phyloP scores from a whole-genome alignment of 2,329 filamentous ascomycete genomes.

The Drechslerella stenobrocha region DNA sequence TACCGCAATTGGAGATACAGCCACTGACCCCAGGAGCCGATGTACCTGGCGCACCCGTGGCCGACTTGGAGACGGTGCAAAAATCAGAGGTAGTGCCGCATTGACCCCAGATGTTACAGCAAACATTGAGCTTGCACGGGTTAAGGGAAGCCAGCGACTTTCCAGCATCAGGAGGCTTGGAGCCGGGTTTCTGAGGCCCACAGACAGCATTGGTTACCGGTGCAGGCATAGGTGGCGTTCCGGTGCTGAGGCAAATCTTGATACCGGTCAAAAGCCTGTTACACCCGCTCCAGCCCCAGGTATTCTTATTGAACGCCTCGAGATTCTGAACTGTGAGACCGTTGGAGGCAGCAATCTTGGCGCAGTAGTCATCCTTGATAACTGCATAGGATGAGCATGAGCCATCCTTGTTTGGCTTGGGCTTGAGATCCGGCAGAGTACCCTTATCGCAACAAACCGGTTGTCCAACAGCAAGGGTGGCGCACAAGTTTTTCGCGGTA shows the following conservation, averaged over 20 bases:
- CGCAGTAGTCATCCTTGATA: conserved; percentile 55
- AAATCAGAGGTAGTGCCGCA: conserved; percentile 59
- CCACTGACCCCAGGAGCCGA: conserved; percentile 46
- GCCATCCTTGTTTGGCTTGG: conserved; percentile 55
- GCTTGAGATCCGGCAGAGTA: conserved; percentile 54
- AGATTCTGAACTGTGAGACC: conserved; percentile 48
- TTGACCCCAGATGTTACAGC: conserved; percentile 58
- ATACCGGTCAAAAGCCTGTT: conserved; percentile 51
- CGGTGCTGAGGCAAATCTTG: conserved; percentile 55
- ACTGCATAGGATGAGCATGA: conserved; percentile 55
- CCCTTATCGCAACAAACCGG: conserved; percentile 57
- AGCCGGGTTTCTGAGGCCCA: conserved; percentile 55
- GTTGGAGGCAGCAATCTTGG: conserved; percentile 51
- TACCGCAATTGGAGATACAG: conserved; percentile 51
- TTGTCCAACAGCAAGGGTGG: conserved; percentile 51
- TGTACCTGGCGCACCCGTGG: conserved; percentile 51
- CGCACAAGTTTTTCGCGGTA: conserved; percentile 6
- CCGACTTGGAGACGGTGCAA: conserved; percentile 55
- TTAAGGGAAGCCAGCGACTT: conserved; percentile 51
- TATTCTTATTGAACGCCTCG: conserved; percentile 55
- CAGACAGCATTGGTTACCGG: conserved; percentile 54
- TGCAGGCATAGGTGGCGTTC: conserved; percentile 55
- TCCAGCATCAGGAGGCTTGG: conserved; percentile 50
- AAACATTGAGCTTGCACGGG: conserved; percentile 56
- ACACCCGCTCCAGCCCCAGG: conserved; percentile 57